Evolutionary conservation across 305 asterid species (phyloP), one percentile per base, ranked within the genome.

Genomic region (Solanum hybrid): DNA sequence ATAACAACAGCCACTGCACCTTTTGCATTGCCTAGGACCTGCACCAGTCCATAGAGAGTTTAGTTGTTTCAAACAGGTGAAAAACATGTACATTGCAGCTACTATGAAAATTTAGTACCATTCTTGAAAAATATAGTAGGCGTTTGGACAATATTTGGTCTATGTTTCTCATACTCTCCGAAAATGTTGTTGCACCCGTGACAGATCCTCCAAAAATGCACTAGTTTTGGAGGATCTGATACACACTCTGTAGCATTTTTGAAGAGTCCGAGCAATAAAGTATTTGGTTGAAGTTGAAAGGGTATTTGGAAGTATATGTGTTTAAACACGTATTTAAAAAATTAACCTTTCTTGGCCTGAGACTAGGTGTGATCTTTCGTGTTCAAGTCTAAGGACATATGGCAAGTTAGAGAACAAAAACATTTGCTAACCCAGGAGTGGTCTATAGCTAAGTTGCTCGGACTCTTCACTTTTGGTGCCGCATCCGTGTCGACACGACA

Each of bases 1-100:
- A 97, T 95, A 22, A 97, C 99, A 76, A 97, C 99, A 1, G 99
- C 99, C 89, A 97, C 99, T 1, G 99, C 99, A 0, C 99, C 99
- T 90, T 97, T 97, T 40, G 99, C 99, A 90, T 97, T 97, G 88
- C 99, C 99, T 86, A 97, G 91, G 77, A 97, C 99, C 99, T 97
- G 91, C 29, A 71, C 88, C 75, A 56, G 26, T 31, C 1, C 51
- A 85, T 27, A 22, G 51, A 31, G 10, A 2, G 11, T 56, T 51
- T 1, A 84, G 31, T 5, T 51, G 5, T 51, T 51, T 80, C 36
- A 10, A 85, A 56, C 76, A 56, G 32, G 88, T 56, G 76, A 22
- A 85, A 22, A 37, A 6, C 0, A 46, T 84, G 73, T 84, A 10
- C 3, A 10, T 42, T 46, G 75, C 16, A 84, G 73, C 17, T 46